A percentile compares a stretch with the other conserved stretches of the same genome.
Conservation (phyloP, 1,284 basidiomycete species). For the Phlebopus sp. region DNA sequence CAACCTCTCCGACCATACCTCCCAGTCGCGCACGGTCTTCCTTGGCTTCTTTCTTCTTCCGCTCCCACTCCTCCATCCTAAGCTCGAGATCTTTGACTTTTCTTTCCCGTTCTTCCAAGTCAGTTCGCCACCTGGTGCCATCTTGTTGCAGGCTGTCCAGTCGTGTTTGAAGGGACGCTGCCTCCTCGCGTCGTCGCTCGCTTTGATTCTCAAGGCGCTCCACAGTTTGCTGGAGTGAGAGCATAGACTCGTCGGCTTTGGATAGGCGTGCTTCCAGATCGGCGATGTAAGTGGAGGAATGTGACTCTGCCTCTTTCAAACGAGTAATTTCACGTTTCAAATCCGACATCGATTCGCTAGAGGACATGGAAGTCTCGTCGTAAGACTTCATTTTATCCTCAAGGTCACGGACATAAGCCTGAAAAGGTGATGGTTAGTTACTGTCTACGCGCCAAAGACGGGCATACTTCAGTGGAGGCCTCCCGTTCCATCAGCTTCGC, state of each 20-base stretch:
- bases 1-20: conserved; percentile 66
- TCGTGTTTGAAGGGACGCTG: conserved; percentile 68
- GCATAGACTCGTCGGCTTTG: conserved; percentile 75
- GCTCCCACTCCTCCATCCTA: conserved; percentile 74
- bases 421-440: conserved; percentile 13
- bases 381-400: conserved; percentile 86
- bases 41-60: conserved; percentile 61
- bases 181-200: conserved; percentile 65
- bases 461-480: conserved; percentile 78
- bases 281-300: conserved; percentile 79
- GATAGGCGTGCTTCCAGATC: conserved; percentile 84
- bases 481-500: conserved; percentile 87
- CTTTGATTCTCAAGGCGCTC: conserved; percentile 78
- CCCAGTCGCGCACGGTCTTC: conserved; percentile 65
- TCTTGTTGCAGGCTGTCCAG: conserved; percentile 70
- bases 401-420: conserved; percentile 90
- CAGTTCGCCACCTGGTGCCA: conserved; percentile 71
- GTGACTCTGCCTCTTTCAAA: conserved; percentile 73
- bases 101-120: conserved; percentile 79
- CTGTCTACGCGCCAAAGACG: conserved; percentile 4
- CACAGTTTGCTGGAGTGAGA: conserved; percentile 66
- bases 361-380: conserved; percentile 74
- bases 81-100: conserved; percentile 73
- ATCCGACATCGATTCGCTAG: conserved; percentile 75
- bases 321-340: conserved; percentile 81